These are phyloP conservation scores for Peronospora belbahrii DNA, from an alignment of 352 stramenopile species.

Conservation along the genomic window DNA sequence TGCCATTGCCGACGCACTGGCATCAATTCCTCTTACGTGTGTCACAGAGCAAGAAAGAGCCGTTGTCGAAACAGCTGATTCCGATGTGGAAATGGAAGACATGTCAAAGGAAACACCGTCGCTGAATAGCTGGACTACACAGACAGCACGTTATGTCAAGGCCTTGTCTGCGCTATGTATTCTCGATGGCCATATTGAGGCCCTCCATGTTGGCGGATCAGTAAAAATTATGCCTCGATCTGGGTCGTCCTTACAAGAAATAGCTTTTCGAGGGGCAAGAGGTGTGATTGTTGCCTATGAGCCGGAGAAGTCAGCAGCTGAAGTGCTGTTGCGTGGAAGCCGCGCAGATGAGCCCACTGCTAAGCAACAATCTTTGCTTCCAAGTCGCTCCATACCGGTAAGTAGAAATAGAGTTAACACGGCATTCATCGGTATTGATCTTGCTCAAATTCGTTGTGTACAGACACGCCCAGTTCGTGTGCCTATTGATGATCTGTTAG, in stretches of 20 bases:
- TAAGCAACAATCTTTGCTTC: constrained; percentile 26
- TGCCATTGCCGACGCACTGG: constrained; percentile 48
- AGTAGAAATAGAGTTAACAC: constrained; percentile 6
- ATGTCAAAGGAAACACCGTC: constrained; percentile 51
- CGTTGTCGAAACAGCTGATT: constrained; percentile 28
- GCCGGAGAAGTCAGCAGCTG: constrained; percentile 69
- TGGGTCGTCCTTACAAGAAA: constrained; percentile 64
- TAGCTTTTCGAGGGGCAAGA: constrained; percentile 59
- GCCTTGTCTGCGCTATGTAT: constrained; percentile 74
- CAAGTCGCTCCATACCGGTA: constrained; percentile 40
- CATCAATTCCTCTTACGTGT: constrained; percentile 36
- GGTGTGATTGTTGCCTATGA: constrained; percentile 76
- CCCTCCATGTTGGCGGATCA: constrained; percentile 65
- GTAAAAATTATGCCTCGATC: constrained; percentile 77
- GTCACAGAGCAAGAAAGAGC: constrained; percentile 26
- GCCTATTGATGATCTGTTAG: constrained; percentile 73
- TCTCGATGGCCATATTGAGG: constrained; percentile 80
- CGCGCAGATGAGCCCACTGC: constrained; percentile 29
- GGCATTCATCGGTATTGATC: background rate
- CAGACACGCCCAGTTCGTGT: constrained; percentile 75
- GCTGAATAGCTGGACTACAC: constrained; percentile 39
- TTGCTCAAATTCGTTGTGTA: constrained; percentile 1
- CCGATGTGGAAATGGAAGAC: constrained; percentile 84
- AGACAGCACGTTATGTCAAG: constrained; percentile 47
- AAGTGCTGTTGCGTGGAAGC: constrained; percentile 59